Percentiles rank a stretch among this genome's conserved stretches.
Conservation (phyloP, 352 stramenopile species). For the Pythium aristosporum region DNA sequence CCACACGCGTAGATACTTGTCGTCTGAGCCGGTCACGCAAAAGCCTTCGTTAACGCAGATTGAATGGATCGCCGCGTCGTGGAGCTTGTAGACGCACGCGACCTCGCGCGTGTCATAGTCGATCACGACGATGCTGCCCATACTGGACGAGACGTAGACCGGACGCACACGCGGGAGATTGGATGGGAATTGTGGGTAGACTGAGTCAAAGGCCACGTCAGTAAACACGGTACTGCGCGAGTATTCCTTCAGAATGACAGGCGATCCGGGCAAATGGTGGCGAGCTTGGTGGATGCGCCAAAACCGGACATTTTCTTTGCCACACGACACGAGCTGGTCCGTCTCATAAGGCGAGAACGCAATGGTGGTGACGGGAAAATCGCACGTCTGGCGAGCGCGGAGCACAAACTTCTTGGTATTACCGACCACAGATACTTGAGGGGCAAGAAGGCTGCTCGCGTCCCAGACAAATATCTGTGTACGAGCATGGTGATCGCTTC, state of each 20-base stretch:
- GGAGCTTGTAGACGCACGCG: conserved; percentile 89
- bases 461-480: conserved; percentile 83
- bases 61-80: conserved; percentile 82
- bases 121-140: conserved; percentile 76
- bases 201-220: conserved; percentile 79
- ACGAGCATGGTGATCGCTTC: conserved; percentile 56
- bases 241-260: conserved; percentile 89
- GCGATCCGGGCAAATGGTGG: conserved; percentile 68
- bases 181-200: conserved; percentile 54
- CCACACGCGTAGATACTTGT: conserved; percentile 90
- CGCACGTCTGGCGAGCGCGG: conserved; percentile 82
- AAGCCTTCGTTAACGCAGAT: conserved; percentile 89
- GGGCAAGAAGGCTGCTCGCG: conserved; percentile 29
- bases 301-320: conserved; percentile 91
- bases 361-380: conserved; percentile 74
- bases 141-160: conserved; percentile 76
- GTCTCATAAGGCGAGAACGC: conserved; percentile 85
- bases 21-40: conserved; percentile 85
- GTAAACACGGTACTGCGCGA: conserved; percentile 84
- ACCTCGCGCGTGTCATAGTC: conserved; percentile 83
- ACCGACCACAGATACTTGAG: not conserved
- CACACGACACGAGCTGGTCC: conserved; percentile 85
- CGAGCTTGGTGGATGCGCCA: conserved; percentile 67
- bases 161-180: conserved; percentile 54
- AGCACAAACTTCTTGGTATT: conserved; percentile 32